A percentile compares a stretch with the other conserved stretches of the same genome.
These are phyloP conservation scores for Russula brevipes DNA, from an alignment of 768 basidiomycete genomes.

Conservation along the genomic window DNA sequence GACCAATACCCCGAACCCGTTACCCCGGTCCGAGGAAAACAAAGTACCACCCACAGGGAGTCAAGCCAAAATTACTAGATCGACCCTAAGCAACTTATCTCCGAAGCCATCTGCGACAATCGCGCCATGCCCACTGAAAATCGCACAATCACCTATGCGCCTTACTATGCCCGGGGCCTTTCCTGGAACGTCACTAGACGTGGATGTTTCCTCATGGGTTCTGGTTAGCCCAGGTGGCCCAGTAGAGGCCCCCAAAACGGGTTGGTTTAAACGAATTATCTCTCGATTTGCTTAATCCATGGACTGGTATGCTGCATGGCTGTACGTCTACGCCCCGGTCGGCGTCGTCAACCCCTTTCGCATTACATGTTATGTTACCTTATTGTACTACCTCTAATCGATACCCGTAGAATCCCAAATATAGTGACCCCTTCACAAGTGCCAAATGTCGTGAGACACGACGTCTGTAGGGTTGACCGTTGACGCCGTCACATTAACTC, in stretches of 20 bases:
- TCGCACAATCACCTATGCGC: neutral
- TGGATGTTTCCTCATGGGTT: slow-evolving; percentile 1
- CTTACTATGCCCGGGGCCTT: neutral
- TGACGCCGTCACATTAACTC: neutral
- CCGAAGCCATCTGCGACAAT: neutral
- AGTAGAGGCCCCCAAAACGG: neutral
- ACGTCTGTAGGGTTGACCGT: neutral
- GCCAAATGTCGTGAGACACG: neutral
- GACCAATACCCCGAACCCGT: neutral
- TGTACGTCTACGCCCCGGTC: neutral
- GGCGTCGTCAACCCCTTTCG: neutral
- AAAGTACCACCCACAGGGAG: neutral
- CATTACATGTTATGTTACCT: neutral
- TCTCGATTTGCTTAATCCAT: neutral
- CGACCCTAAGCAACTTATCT: neutral
- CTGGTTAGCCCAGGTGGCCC: neutral
- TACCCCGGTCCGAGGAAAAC: neutral
- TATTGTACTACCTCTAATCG: neutral
- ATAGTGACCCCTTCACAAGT: neutral
- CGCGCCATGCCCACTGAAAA: neutral
- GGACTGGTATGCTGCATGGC: neutral
- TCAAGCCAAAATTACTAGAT: neutral
- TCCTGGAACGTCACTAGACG: neutral
- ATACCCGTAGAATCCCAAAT: neutral
- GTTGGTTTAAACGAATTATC: neutral